Base-by-base conservation (phyloP, 305 asterid genomes). In the Solanum hybrid region DNA sequence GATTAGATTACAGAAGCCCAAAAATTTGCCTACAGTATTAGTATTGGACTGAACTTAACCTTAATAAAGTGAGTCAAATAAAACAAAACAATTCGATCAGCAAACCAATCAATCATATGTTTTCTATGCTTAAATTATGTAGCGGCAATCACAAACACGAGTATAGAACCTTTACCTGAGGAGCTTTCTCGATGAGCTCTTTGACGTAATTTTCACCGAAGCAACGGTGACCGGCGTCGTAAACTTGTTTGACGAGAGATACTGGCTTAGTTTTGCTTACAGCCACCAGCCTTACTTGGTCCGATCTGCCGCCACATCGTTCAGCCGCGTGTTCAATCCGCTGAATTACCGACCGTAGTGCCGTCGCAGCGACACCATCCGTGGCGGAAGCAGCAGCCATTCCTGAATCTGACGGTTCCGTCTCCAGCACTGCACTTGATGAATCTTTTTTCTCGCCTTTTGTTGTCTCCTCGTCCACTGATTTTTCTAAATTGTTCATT, bases 161-260 rank as follows among this genome's bases (percentile, higher is more conserved):
- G 69, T 27, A 40, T 40, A 40, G 36, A 81, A 15, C 36, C 87
- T 42, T 82, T n/a, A 97, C 99, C 99, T 94, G 96, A 56, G 99
- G 99, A 71, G 98, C 96, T 93, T 97, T 97, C 81, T 97, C 98
- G 88, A 97, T 87, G 88, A 97, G 79, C 91, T 97, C 99, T 66
- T 97, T 98, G 89, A 96, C 99, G 89, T 97, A 97, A 91, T 97
- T 97, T 92, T 96, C 99, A 26, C 99, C 99, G 91, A 97, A 96
- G 91, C 90, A 93, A 87, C 98, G 98, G 92, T 97, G 98, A 31
- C 98, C 98, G 77, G 96, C 94, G 88, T 96, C 98, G 92, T 97
- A 97, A 19, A 96, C 98, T 94, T 97, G 97, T 90, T 95, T 96
- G 66, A 97, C 88, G 89, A 95, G 85, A 27, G 96, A 51, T 10